Base-by-base conservation (phyloP, 2,329 filamentous ascomycete genomes). In the Diaporthe ilicicola region DNA sequence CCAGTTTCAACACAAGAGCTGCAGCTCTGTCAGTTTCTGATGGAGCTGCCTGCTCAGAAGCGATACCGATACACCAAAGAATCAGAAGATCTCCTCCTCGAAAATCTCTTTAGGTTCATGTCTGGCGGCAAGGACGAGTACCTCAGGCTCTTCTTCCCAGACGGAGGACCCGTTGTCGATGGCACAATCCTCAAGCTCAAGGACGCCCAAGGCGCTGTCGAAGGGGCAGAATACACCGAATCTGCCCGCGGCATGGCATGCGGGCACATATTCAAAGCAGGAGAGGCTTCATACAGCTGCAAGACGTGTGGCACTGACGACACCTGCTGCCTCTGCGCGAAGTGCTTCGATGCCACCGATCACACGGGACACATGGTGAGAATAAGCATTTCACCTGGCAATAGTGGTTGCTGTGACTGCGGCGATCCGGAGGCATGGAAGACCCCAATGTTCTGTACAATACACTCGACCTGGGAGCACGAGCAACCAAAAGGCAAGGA, bases 341-440 rank as follows among this genome's bases (percentile, higher is more conserved):
- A 92, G 75, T 99, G 96, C 83, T 99, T 97, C 80, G 94, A 98
- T 78, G 91, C 94, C 32, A 98, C 95, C 48, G 95, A 99, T 78
- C 96, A 99, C 81, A 92, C 94, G 13, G 95, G 92, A 15, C 96
- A 99, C 81, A 93, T 94, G 84, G 95, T 98, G 69, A 92, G 93
- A 77, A 94, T 99, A 71, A 93, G 88, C 70, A 91, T 97, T 56
- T 97, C 94, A 1, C 90, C 93, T 2, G 95, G 95, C 8, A 97
- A 98, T 79, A 96, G 93, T 78, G 95, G 95, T 54, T 98, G 97
- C 83, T 99, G 96, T 81, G 96, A 99, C 82, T 99, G 96, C 79
- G 96, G 96, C 71, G 96, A 99, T 79, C 90, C 92, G 24, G 97
- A 99, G 81, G 97, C 96, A 13, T 99, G 97, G 95, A 91, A 91